These are phyloP conservation scores for Eucalyptus erythrocorys DNA, from an alignment of 345 rosid genomes.

Conservation along the genomic window DNA sequence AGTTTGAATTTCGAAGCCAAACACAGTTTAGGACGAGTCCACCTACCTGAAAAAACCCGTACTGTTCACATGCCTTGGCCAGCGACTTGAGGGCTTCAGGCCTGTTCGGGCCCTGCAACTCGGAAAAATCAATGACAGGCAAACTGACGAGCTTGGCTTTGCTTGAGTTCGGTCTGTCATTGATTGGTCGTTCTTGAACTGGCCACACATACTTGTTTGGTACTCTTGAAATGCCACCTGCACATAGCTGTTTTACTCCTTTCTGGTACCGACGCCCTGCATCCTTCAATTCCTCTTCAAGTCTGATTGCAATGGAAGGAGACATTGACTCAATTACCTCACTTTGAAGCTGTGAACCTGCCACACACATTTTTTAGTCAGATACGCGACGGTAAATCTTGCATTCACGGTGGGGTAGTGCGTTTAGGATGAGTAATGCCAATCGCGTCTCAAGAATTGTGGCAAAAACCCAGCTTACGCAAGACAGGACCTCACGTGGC, in stretches of 20 bases:
- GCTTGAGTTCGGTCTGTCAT: not conserved
- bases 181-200: slow-evolving; percentile 36
- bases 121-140: slow-evolving; percentile 66
- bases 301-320: slow-evolving; percentile 32
- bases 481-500: not conserved
- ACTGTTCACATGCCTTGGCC: slow-evolving; percentile 49
- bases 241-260: slow-evolving; percentile 70
- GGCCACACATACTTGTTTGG: slow-evolving; percentile 68
- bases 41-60: slow-evolving; percentile 77
- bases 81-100: slow-evolving; percentile 34
- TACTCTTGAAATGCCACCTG: slow-evolving; percentile 37
- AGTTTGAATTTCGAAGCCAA: not conserved
- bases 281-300: slow-evolving; percentile 1
- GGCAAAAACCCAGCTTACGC: not conserved
- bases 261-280: slow-evolving; percentile 26
- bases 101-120: slow-evolving; percentile 47
- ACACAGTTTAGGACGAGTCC: not conserved
- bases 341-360: not conserved
- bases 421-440: not conserved
- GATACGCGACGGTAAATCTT: not conserved
- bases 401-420: not conserved
- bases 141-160: slow-evolving; percentile 18
- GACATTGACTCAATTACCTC: slow-evolving; percentile 15
- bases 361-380: not conserved
- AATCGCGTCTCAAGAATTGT: not conserved